phyloP scores from a whole-genome alignment of 306 rosid genomes.

The Vicia sativa region DNA sequence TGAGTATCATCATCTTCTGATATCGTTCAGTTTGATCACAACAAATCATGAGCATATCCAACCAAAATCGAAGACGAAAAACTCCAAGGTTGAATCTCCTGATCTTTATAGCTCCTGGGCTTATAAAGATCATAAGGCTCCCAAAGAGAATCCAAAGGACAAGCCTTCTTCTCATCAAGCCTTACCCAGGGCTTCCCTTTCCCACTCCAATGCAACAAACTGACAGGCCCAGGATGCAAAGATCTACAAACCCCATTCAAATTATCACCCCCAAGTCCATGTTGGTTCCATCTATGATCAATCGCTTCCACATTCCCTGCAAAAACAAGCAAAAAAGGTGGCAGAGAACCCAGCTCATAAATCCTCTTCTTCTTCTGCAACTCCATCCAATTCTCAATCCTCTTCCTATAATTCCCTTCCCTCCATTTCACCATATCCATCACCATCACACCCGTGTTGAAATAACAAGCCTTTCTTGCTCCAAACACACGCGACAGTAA shows the following conservation, averaged over 20 bases:
- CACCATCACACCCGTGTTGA: constrained; percentile 95
- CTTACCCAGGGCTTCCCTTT: constrained; percentile 99
- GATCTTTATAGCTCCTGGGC: constrained; percentile 10
- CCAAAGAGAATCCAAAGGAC: constrained; percentile 82
- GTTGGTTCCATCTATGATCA: constrained; percentile 94
- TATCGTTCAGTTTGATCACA: neutral
- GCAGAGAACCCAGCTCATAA: constrained; percentile 84
- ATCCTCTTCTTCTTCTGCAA: constrained; percentile 71
- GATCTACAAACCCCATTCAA: constrained; percentile 79
- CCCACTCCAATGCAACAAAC: constrained; percentile 93
- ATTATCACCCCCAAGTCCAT: constrained; percentile 93
- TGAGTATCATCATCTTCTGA: too few species aligned
- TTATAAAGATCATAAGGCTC: constrained; percentile 85
- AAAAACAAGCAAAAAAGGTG: constrained; percentile 76
- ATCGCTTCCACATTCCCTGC: constrained; percentile 85
- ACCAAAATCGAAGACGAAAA: constrained; percentile 54
- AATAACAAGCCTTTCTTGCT: constrained; percentile 67
- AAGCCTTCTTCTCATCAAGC: constrained; percentile 67
- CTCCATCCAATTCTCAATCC: constrained; percentile 92
- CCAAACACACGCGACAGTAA: constrained; percentile 62
- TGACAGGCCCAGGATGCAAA: constrained; percentile 91
- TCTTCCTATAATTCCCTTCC: constrained; percentile 64
- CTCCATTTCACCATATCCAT: constrained; percentile 84
- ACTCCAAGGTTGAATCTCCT: constrained; percentile 36
- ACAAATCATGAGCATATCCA: constrained; percentile 56